Base-by-base conservation (phyloP, 768 basidiomycete species). In the Guyanaporus albipodus region DNA sequence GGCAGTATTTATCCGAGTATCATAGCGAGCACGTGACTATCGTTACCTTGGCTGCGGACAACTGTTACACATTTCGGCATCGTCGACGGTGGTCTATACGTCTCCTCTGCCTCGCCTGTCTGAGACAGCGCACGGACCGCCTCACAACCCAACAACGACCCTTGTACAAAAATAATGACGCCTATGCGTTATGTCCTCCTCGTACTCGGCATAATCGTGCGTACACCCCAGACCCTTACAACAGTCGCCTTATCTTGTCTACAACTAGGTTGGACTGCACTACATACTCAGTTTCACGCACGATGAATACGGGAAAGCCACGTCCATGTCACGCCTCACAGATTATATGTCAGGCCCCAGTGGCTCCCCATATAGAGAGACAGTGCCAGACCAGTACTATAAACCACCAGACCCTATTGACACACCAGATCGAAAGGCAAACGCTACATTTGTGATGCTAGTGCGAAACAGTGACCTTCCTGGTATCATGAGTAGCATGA, bases 391-490 rank as follows among this genome's bases (percentile, higher is more conserved):
- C 4, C 72, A 78, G 22, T 83, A 83, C 63, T 82, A 79, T 61
- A 52, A 71, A 45, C 64, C 64, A 14, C 48, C 63, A 15, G 74
- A 74, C 47, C 49, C 57, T 11, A 42, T 69, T 2, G 59, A 67
- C 17, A 58, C 67, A 2, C 71, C 69, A 32, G 73, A 68, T n/a
- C 73, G 82, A 31, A 89, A 78, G 60, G 88, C 87, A 3, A 91
- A 89, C 61, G 91, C 91, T 21, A 81, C 79, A 4, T 85, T 92
- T 60, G 90, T 91, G 39, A 77, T 91, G 54, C 79, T 98, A 35
- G 83, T 79, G 31, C 73, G 85, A 33, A 89, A 88, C 59, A 67
- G 69, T 26, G 86, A 89, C 49, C 54, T 84, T 7, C 53, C 73
- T n/a, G 73, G 75, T 15, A 77, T 83, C 35, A 66, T 86, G 43